phyloP scores from a whole-genome alignment of 768 basidiomycete genomes.

The Russula virescens region DNA sequence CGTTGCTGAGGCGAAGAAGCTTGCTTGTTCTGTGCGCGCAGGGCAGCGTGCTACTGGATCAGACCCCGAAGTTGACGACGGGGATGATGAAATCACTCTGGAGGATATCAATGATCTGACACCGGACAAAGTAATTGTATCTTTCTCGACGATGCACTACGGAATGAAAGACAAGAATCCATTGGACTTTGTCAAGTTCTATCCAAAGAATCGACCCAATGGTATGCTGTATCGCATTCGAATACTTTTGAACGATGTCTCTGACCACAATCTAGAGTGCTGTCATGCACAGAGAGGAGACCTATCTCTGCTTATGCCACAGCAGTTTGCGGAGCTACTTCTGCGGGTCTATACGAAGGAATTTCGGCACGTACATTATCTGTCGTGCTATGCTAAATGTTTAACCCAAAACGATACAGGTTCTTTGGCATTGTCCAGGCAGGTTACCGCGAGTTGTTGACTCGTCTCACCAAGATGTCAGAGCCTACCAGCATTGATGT shows the following conservation, averaged over 20 bases:
- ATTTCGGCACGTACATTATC: conserved; percentile 30
- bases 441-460: conserved; percentile 50
- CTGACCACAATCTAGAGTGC: conserved; percentile 34
- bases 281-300: conserved; percentile 46
- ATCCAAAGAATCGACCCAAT: conserved; percentile 57
- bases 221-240: conserved; percentile 33
- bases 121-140: conserved; percentile 55
- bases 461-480: not conserved
- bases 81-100: conserved; percentile 15
- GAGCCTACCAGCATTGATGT: conserved; percentile 17
- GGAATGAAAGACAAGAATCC: conserved; percentile 72
- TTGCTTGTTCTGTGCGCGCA: not conserved
- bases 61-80: conserved; percentile 10
- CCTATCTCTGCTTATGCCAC: conserved; percentile 61
- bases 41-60: not conserved
- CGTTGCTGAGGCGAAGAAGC: conserved; percentile 32
- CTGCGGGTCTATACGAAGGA: conserved; percentile 68
- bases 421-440: conserved; percentile 61
- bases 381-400: not conserved
- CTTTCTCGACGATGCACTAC: conserved; percentile 60
- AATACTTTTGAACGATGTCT: not conserved
- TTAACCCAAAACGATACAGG: conserved; percentile 26
- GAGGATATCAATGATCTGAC: conserved; percentile 34
- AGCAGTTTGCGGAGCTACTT: conserved; percentile 58
- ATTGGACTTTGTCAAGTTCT: conserved; percentile 63